Evolutionary conservation across 805 yeast species (phyloP).

Genomic region (Ogataea haglerorum): DNA sequence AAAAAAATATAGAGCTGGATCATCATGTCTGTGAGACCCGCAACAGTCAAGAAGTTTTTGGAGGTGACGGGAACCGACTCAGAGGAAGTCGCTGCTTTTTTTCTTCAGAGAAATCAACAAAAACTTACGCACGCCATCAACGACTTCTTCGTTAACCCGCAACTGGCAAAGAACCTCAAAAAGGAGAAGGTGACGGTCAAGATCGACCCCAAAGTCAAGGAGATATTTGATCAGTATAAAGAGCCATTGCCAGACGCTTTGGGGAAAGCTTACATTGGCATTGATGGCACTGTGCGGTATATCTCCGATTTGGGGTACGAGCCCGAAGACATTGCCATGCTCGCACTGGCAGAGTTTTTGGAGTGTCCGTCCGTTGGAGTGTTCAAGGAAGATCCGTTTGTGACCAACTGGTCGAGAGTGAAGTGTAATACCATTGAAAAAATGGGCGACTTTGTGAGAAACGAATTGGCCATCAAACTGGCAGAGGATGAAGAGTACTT

Average conservation of each 20-base stretch:
- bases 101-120: slow-evolving; percentile 28
- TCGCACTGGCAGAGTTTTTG: slow-evolving; percentile 68
- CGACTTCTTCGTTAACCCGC: slow-evolving; percentile 23
- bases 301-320: slow-evolving; percentile 63
- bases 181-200: slow-evolving; percentile 2
- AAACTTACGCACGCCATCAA: slow-evolving; percentile 23
- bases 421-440: slow-evolving; percentile 33
- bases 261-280: slow-evolving; percentile 46
- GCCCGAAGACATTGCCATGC: slow-evolving; percentile 70
- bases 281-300: slow-evolving; percentile 74
- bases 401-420: slow-evolving; percentile 53
- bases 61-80: slow-evolving; percentile 39
- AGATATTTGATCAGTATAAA: slow-evolving; percentile 34
- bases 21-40: slow-evolving; percentile 15
- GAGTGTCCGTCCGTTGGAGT: slow-evolving; percentile 65
- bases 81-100: slow-evolving; percentile 35
- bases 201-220: slow-evolving; percentile 21
- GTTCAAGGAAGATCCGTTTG: slow-evolving; percentile 48
- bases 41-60: slow-evolving; percentile 33
- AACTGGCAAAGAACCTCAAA: slow-evolving; percentile 11
- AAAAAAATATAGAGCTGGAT: background rate
- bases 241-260: slow-evolving; percentile 24
- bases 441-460: slow-evolving; percentile 44
- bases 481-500: slow-evolving; percentile 40
- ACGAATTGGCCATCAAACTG: slow-evolving; percentile 33